Evolutionary conservation across 2,329 filamentous ascomycete genomes (phyloP), one percentile per base, ranked within the genome.

Genomic region (Penicillium fuscoglaucum): DNA sequence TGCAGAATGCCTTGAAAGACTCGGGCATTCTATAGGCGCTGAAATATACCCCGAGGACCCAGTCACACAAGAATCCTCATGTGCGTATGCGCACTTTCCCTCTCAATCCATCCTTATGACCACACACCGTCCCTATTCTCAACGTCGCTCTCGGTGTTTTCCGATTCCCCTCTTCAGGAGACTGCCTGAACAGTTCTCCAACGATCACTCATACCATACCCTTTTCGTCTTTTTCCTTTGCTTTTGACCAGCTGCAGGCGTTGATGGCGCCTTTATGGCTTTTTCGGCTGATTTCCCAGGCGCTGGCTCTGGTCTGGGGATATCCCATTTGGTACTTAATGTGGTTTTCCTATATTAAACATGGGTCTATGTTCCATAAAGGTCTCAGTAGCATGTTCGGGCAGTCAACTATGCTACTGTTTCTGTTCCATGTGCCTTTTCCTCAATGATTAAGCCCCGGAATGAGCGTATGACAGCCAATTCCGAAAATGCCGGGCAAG

Each of bases 1-100:
- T 99, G 67, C 96, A 98, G 77, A 99, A 99, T 75, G 95, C 95
- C 48, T 84, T 99, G 67, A 97, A 96, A 79, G 95, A 99, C 76
- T 98, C 95, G 24, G 95, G 95, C 67, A 98, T 99, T 76, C 86
- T 99, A 69, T 92, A 63, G 61, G 26, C 39, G 28, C 26, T 41
- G 39, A 24, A 39, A 46, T 59, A 49, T 61, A 37, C 51, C 40
- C 29, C 13, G 28, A 37, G 24, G 19, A 49, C 33, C 35, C 24
- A 48, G 48, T 21, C 45, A 28, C 35, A 19, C 10, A 21, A 26
- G 7, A 33, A 24, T n/a, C 24, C 24, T 44, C 52, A 17, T 43
- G 29, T 45, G 50, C 39, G 19, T 29, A 35, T 19, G 29, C 24
- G 21, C 4, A 41, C 43, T 46, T 33, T 29, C 47, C 13, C 9